These are phyloP conservation scores for Parachlorella kessleri DNA, from an alignment of 139 green algal species.

Conservation along the genomic window DNA sequence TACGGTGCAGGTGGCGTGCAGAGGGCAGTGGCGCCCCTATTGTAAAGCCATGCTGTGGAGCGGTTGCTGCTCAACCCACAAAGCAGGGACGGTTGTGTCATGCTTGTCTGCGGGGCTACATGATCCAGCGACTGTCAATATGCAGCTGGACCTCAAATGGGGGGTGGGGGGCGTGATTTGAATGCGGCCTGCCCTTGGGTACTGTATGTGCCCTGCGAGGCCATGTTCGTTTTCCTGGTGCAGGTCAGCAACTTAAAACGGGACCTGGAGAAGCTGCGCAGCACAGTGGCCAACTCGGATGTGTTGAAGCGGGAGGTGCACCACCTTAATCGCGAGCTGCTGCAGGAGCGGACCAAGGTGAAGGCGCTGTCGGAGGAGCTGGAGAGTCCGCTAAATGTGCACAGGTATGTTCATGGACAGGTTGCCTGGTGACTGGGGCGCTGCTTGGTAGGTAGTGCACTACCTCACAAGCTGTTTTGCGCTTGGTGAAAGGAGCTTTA, in stretches of 20 bases:
- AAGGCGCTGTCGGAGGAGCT: conserved; percentile 92
- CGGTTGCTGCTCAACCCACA: too few species aligned
- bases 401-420: conserved; percentile 49
- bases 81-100: too few species aligned
- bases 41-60: too few species aligned
- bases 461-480: too few species aligned
- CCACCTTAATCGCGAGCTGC: conserved; percentile 79
- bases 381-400: conserved; percentile 95
- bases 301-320: conserved; percentile 92
- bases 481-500: too few species aligned
- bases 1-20: neutral
- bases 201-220: too few species aligned
- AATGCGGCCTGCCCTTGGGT: too few species aligned
- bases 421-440: neutral
- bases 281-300: conserved; percentile 79
- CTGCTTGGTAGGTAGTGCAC: neutral
- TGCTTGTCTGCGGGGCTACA: too few species aligned
- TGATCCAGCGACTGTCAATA: too few species aligned
- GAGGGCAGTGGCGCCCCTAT: too few species aligned
- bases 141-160: too few species aligned
- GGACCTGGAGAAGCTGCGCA: conserved; percentile 84
- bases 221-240: neutral
- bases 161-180: too few species aligned
- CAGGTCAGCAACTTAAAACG: conserved; percentile 75
- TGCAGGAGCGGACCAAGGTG: conserved; percentile 74